Conservation (phyloP, 2,329 filamentous ascomycete genomes). For the Aspergillus texensis region DNA sequence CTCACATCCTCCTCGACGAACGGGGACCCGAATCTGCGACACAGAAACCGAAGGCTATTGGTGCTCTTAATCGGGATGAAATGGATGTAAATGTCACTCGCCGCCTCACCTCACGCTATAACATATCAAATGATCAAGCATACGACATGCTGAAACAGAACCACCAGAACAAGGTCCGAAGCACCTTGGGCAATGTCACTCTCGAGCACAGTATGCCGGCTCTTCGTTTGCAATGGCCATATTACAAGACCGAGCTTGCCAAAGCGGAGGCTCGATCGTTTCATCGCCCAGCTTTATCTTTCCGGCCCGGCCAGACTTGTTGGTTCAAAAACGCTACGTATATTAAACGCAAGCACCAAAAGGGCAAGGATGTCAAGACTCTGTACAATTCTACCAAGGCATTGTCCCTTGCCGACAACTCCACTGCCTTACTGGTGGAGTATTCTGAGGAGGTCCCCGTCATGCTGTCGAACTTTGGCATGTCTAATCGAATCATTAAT, state of each 20-base stretch:
- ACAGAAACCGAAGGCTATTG: conserved; percentile 51
- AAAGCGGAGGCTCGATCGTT: conserved; percentile 76
- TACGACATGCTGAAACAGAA: conserved; percentile 97
- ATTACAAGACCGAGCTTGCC: conserved; percentile 85
- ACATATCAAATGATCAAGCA: conserved; percentile 92
- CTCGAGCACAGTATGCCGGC: conserved; percentile 95
- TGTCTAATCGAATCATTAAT: conserved; percentile 95
- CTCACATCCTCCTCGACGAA: conserved; percentile 80
- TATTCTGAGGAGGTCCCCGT: conserved; percentile 94
- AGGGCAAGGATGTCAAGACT: conserved; percentile 75
- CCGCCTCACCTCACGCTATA: conserved; percentile 80
- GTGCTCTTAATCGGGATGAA: conserved; percentile 53
- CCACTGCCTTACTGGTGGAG: conserved; percentile 83
- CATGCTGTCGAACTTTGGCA: conserved; percentile 93
- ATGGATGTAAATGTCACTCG: conserved; percentile 71
- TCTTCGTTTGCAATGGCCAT: conserved; percentile 88
- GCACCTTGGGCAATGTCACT: conserved; percentile 85
- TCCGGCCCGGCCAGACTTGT: conserved; percentile 70
- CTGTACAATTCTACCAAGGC: conserved; percentile 81
- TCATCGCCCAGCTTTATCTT: conserved; percentile 77
- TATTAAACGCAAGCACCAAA: conserved; percentile 80
- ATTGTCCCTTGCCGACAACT: conserved; percentile 85
- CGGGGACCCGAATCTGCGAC: conserved; percentile 65
- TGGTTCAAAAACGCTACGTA: conserved; percentile 72
- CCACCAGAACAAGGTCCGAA: conserved; percentile 92